Evolutionary conservation across 257 asterid species (phyloP), one percentile per base, ranked within the genome.

Genomic region (Solanum sitiens): DNA sequence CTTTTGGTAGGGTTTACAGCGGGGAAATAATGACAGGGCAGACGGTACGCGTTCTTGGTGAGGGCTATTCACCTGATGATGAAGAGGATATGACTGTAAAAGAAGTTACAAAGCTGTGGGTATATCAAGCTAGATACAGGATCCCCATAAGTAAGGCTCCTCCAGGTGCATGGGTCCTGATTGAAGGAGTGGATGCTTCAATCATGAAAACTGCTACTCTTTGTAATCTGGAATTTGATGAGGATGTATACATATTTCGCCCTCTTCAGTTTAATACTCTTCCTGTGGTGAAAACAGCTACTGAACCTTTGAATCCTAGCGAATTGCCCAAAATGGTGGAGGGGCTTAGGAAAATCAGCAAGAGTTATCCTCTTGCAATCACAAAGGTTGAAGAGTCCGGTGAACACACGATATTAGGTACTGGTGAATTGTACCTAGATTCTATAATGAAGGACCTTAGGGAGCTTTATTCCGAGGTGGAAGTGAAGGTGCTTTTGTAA

Each of bases 121-220:
- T 97, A 61, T 97, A 97, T 92, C 99, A 97, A 92, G 97, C 99
- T 76, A 98, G 99, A 70, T 97, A 97, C 83, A 94, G 99, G 94
- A 97, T 97, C 90, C 99, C 99, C 83, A 88, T 97, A 63, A 94
- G 93, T 91, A 95, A 94, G 91, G 99, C 99, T 33, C 99, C 98
- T 87, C 99, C 99, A 83, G 99, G 99, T 90, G 92, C 99, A 76
- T 97, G 99, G 99, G 99, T 97, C 89, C 95, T 97, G 86, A 96
- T 97, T 86, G 99, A 97, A 93, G 99, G 99, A 83, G 99, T 97
- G 53, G 99, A 97, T 92, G 99, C 99, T 72, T 97, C 99, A 74
- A 97, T 97, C 84, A 97, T 94, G 99, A 97, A 97, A 94, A 97
- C 99, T 40, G 99, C 99, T 47, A 96, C 99, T 6, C 93, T 97